Conservation (phyloP, 352 stramenopile species). For the Globisporangium carolinianum region DNA sequence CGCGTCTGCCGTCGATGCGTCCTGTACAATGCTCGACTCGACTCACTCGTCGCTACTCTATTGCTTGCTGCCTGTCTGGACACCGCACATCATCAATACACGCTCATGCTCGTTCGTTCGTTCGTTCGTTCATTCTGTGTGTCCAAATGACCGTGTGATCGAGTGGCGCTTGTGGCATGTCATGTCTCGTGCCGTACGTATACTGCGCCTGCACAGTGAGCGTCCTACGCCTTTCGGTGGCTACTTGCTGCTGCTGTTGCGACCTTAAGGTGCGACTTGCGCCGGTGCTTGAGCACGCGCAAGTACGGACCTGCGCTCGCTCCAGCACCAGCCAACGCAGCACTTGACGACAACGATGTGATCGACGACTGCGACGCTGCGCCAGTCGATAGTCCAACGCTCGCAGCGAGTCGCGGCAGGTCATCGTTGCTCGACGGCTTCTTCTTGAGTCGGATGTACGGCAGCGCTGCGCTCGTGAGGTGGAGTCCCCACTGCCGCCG, state of each 20-base stretch:
- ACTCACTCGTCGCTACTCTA: too few species aligned
- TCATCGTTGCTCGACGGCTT: slow-evolving; percentile 25
- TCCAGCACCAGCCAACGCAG: too few species aligned
- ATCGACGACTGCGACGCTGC: neutral
- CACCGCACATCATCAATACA: neutral
- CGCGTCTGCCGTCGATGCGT: too few species aligned
- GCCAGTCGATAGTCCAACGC: neutral
- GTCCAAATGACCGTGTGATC: too few species aligned
- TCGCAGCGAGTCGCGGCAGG: neutral
- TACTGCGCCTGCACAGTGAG: too few species aligned
- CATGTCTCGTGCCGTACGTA: neutral
- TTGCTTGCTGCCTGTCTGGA: neutral
- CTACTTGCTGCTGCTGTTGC: slow-evolving; percentile 10
- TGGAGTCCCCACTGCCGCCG: slow-evolving; percentile 49
- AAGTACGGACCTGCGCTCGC: slow-evolving; percentile 45
- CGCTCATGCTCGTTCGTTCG: neutral
- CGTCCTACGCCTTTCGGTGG: neutral
- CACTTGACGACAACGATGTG: neutral
- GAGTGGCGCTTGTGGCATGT: neutral
- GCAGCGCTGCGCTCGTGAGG: slow-evolving; percentile 47
- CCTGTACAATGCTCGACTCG: too few species aligned
- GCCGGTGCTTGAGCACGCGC: slow-evolving; percentile 69
- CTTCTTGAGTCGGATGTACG: slow-evolving; percentile 70
- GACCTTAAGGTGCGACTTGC: slow-evolving; percentile 11
- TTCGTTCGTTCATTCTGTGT: neutral